A percentile compares a stretch with the other conserved stretches of the same genome.
Conservation (phyloP, 768 basidiomycete species). For the Boletus fagicola region DNA sequence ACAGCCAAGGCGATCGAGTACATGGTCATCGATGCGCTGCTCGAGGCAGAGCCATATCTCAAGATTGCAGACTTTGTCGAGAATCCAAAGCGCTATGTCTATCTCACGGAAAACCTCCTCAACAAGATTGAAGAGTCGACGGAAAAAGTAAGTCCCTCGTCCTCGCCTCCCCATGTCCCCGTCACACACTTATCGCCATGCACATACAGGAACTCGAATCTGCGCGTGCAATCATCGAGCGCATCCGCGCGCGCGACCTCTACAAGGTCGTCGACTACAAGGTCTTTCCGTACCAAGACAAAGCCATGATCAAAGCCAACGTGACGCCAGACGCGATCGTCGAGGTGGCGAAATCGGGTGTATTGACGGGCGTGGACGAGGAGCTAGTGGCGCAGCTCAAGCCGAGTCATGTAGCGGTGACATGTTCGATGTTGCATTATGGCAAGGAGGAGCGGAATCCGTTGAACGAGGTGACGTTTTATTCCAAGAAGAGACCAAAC, state of each 20-base stretch:
- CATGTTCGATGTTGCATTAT: constrained; percentile 66
- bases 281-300: constrained; percentile 38
- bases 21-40: constrained; percentile 82
- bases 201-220: constrained; percentile 51
- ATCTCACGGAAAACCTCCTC: constrained; percentile 69
- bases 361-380: constrained; percentile 24
- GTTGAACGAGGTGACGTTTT: constrained; percentile 67
- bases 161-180: too few species aligned
- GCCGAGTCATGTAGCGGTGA: constrained; percentile 59
- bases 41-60: constrained; percentile 62
- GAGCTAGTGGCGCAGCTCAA: constrained; percentile 37
- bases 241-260: constrained; percentile 61
- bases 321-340: constrained; percentile 46
- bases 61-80: constrained; percentile 56
- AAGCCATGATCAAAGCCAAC: constrained; percentile 21
- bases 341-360: constrained; percentile 36
- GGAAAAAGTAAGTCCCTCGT: constrained; percentile 21
- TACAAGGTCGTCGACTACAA: constrained; percentile 72
- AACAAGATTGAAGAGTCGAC: constrained; percentile 53
- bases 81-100: constrained; percentile 57
- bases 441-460: constrained; percentile 74
- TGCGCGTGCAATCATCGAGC: constrained; percentile 59
- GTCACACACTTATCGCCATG: too few species aligned
- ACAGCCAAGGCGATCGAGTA: constrained; percentile 75
- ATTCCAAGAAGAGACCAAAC: constrained; percentile 60